These are phyloP conservation scores for Yamadazyma taylorii DNA, from an alignment of 1,139 yeast genomes.

Conservation along the genomic window DNA sequence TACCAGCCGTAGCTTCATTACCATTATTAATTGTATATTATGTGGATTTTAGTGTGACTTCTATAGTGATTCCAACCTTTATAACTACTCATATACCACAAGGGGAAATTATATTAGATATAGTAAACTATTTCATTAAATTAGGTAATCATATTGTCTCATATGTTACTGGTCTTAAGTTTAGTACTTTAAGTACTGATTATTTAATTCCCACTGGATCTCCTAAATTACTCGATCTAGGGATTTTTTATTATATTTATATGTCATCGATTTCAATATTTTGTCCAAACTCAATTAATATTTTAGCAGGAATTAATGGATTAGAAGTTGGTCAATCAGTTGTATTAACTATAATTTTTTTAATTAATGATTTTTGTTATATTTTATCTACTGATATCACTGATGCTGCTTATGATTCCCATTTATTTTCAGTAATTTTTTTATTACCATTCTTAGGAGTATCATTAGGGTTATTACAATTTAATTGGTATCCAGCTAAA, in stretches of 20 bases:
- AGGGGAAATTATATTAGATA: constrained; percentile 23
- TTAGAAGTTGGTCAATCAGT: constrained; percentile 94
- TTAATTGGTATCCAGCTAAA: constrained; percentile 86
- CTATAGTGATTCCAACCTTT: constrained; percentile 81
- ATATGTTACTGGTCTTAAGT: constrained; percentile 37
- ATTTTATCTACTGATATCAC: constrained; percentile 42
- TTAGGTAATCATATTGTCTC: constrained; percentile 37
- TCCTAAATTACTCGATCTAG: constrained; percentile 67
- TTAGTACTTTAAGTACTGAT: constrained; percentile 37
- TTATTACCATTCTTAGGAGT: constrained; percentile 88
- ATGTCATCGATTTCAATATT: constrained; percentile 92
- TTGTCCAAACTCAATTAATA: constrained; percentile 96
- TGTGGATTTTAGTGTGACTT: constrained; percentile 91
- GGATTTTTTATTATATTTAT: constrained; percentile 75
- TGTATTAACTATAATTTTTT: constrained; percentile 66
- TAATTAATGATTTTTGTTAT: constrained; percentile 76
- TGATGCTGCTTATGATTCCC: constrained; percentile 75
- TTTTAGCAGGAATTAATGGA: constrained; percentile 94
- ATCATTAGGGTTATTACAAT: constrained; percentile 69
- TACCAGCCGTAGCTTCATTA: constrained; percentile 92
- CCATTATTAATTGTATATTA: constrained; percentile 90
- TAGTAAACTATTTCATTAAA: constrained; percentile 24
- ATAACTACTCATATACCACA: constrained; percentile 36
- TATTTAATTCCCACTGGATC: constrained; percentile 29
- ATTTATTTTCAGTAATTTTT: constrained; percentile 75